Evolutionary conservation across 2,329 filamentous ascomycete species (phyloP), one percentile per base, ranked within the genome.

Genomic region (Fusarium sp.): DNA sequence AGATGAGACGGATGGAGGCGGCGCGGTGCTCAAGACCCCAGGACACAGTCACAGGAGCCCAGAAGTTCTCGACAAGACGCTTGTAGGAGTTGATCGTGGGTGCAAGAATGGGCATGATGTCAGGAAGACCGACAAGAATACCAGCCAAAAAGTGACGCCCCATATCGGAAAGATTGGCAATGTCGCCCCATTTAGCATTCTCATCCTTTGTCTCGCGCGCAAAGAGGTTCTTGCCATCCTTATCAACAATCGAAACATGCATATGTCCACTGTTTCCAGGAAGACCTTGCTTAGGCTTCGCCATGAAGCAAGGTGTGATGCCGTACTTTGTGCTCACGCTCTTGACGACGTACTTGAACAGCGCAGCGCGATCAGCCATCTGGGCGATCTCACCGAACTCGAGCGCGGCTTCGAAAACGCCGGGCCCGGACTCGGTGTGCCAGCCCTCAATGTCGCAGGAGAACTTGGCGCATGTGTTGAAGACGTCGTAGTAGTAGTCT

Each of bases 61-160:
- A 99, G 82, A 98, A 98, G 82, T 98, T 98, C 84, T 99, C 96
- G 4, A 99, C 96, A 1, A 99, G 87, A 6, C 96, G 91, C 83
- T 99, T 99, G 85, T 99, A 99, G 66, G 93, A 97, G 85, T 99
- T 99, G 77, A 99, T 88, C 2, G 93, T 99, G 0, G 96, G 96
- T 1, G 95, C 96, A 14, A 99, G 85, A 62, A 98, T 85, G 1
- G 96, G 96, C 96, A 99, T 99, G 72, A 98, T 89, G 76, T 98
- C 93, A 4, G 96, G 93, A 6, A 99, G 86, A 16, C 95, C 96
- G 25, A 93, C 91, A 0, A 99, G 86, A 3, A 99, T 81, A 10
- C 96, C 96, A 1, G 96, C 96, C 1, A 99, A 88, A 82, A 99
- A 99, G 73, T 98, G 91, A 13, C 95, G 89, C 3, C 96, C 96